Percentiles rank a stretch among this genome's conserved stretches.
Conservation (phyloP, 2,329 filamentous ascomycete genomes). For the Lachnellula cervina region DNA sequence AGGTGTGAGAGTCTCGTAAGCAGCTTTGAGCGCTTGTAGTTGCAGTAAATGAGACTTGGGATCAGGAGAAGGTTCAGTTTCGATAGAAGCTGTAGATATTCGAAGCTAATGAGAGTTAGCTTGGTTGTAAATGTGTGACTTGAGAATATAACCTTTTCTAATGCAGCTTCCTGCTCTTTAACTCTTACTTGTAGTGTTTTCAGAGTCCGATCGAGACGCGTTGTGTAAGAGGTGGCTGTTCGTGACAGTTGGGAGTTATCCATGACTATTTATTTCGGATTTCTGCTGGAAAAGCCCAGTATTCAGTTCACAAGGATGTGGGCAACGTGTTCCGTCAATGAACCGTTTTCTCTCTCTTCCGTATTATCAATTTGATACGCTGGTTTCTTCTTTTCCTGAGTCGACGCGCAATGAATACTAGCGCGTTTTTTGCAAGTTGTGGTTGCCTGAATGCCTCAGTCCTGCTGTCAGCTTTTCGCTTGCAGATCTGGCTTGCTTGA, state of each 20-base stretch:
- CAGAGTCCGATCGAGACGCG: slow-evolving; percentile 61
- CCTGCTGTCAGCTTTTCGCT: background rate
- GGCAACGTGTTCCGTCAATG: too few species aligned
- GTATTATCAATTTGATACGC: background rate
- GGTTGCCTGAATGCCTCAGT: background rate
- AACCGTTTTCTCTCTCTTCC: background rate
- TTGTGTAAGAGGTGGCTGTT: slow-evolving; percentile 40
- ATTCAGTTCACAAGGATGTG: background rate
- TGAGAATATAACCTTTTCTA: slow-evolving; percentile 39
- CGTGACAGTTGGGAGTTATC: slow-evolving; percentile 23
- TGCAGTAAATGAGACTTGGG: slow-evolving; percentile 38
- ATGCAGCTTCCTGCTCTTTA: slow-evolving; percentile 47
- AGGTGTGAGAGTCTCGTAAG: slow-evolving; percentile 59
- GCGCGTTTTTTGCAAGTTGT: background rate
- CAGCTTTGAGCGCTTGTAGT: slow-evolving; percentile 52
- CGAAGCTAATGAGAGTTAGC: slow-evolving; percentile 24
- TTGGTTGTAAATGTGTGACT: background rate
- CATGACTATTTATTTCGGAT: background rate
- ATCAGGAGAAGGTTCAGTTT: slow-evolving; percentile 27
- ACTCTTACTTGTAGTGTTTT: slow-evolving; percentile 59
- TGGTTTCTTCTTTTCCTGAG: background rate
- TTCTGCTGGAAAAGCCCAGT: background rate
- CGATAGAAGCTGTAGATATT: slow-evolving; percentile 19
- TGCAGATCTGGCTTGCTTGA: background rate
- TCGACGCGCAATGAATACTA: background rate